Evolutionary conservation across 345 rosid species (phyloP).

Genomic region (Brassica incana): DNA sequence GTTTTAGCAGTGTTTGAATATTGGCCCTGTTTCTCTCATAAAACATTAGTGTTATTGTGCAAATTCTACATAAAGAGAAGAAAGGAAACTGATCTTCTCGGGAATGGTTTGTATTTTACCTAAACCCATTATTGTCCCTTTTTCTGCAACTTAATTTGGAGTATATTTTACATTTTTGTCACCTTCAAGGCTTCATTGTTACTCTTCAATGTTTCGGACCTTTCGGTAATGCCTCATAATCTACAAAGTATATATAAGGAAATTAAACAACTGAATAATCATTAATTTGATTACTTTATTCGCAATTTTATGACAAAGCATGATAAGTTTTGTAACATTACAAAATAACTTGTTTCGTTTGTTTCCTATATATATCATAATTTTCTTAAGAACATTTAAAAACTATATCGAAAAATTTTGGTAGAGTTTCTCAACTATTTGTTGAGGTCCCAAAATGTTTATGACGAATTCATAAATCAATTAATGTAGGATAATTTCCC

Average conservation of each 20-base stretch:
- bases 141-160: constrained; percentile 27
- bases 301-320: not conserved
- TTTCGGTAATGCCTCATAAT: constrained; percentile 5
- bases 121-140: constrained; percentile 24
- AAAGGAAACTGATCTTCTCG: constrained; percentile 14
- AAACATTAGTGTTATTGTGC: constrained; percentile 34
- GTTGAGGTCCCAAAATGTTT: not conserved
- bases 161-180: constrained; percentile 29
- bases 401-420: not conserved
- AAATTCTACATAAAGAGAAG: constrained; percentile 24
- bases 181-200: constrained; percentile 4
- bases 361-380: not conserved
- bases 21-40: constrained; percentile 25
- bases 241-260: not conserved
- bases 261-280: not conserved
- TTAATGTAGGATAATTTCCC: not conserved
- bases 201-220: not conserved
- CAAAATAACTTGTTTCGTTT: not conserved
- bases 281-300: not conserved
- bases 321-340: not conserved
- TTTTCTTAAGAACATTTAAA: not conserved
- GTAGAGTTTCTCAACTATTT: not conserved
- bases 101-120: constrained; percentile 38
- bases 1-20: constrained; percentile 4
- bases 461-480: not conserved